Evolutionary conservation across 1,284 basidiomycete genomes (phyloP).

Genomic region (Afroboletus lepidellus): DNA sequence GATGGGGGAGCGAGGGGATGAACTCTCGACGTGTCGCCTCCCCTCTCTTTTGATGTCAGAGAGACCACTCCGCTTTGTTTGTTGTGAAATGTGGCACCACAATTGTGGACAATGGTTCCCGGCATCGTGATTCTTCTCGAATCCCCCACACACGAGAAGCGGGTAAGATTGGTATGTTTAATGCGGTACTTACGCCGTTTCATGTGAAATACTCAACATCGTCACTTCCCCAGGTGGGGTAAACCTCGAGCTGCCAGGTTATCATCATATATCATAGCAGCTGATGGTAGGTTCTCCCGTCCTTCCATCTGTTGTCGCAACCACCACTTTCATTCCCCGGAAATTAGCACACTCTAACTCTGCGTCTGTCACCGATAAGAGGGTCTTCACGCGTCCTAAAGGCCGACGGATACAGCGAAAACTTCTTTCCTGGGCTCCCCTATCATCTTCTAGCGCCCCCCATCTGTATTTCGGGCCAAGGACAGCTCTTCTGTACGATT

Average conservation of each 20-base stretch:
- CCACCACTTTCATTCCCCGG: slow-evolving; percentile 28
- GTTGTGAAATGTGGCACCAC: slow-evolving; percentile 32
- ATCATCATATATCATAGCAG: slow-evolving; percentile 9
- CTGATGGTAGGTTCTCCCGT: slow-evolving; percentile 13
- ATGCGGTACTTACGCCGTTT: slow-evolving; percentile 23
- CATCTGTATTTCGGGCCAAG: background rate
- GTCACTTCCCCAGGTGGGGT: slow-evolving; percentile 17
- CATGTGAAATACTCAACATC: slow-evolving; percentile 22
- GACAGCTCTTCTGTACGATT: slow-evolving; percentile 9
- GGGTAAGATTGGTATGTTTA: slow-evolving; percentile 23
- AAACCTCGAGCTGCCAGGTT: slow-evolving; percentile 6
- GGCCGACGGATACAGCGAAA: background rate
- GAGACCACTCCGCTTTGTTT: slow-evolving; percentile 30
- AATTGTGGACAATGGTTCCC: slow-evolving; percentile 20
- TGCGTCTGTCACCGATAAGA: slow-evolving; percentile 18
- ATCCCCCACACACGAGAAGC: slow-evolving; percentile 20
- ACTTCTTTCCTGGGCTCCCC: slow-evolving; percentile 11
- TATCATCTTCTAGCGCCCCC: slow-evolving; percentile 17
- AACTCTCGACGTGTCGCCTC: slow-evolving; percentile 3
- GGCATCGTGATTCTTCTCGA: slow-evolving; percentile 21
- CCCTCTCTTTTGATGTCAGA: slow-evolving; percentile 28
- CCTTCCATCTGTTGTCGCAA: slow-evolving; percentile 14
- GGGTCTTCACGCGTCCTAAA: slow-evolving; percentile 8
- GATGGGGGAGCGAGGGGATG: slow-evolving; percentile 5
- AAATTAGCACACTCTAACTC: slow-evolving; percentile 23